These are phyloP conservation scores for Globisporangium viniferum DNA, from an alignment of 352 stramenopile species.

Conservation along the genomic window DNA sequence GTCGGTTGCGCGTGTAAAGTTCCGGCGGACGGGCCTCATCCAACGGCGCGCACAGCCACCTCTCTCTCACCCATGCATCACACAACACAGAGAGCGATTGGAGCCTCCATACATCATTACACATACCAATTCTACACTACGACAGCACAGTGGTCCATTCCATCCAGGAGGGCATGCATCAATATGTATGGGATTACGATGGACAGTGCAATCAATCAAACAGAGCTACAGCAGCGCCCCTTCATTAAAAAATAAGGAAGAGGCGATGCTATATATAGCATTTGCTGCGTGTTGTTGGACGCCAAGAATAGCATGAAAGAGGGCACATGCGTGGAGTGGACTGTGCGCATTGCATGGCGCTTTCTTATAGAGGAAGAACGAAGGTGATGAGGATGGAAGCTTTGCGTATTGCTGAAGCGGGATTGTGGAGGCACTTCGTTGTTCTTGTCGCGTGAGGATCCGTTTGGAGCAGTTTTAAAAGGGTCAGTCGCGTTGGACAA, in stretches of 20 bases:
- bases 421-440: constrained; percentile 5
- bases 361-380: neutral
- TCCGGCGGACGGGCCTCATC: neutral
- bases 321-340: neutral
- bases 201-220: neutral
- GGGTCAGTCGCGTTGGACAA: neutral
- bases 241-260: neutral
- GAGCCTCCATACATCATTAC: neutral
- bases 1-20: constrained; percentile 10
- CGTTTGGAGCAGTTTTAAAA: neutral
- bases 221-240: too few relatives aligned
- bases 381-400: neutral
- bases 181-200: neutral
- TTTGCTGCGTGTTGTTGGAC: neutral
- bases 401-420: neutral
- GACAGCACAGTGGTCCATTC: too few relatives aligned
- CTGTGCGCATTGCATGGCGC: neutral
- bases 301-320: neutral
- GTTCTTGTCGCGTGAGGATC: neutral
- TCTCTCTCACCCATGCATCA: neutral
- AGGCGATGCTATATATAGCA: neutral
- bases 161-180: too few relatives aligned
- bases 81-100: neutral
- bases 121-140: neutral
- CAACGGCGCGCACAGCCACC: neutral